Evolutionary conservation across 2,329 filamentous ascomycete genomes (phyloP).

Genomic region (Moelleriella libera): DNA sequence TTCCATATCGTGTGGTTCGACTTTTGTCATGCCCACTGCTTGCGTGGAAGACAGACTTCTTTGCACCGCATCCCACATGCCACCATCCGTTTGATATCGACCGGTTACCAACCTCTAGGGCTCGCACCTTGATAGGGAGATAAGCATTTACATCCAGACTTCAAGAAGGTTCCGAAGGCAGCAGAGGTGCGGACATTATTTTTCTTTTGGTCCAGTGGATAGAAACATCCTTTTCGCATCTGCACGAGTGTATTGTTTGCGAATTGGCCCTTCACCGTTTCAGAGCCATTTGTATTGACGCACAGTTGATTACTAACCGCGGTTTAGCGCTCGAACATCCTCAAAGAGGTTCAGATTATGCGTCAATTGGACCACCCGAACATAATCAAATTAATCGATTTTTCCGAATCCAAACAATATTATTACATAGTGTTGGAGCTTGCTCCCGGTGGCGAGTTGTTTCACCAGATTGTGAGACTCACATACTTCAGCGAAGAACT

Average conservation of each 20-base stretch:
- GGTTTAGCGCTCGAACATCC: conserved; percentile 80
- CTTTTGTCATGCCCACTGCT: background rate
- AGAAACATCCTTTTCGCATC: background rate
- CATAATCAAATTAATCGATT: conserved; percentile 85
- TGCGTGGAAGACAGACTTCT: conserved; percentile 4
- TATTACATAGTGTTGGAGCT: conserved; percentile 97
- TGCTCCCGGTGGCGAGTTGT: conserved; percentile 88
- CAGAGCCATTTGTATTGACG: no score
- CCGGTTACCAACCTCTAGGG: conserved; percentile 38
- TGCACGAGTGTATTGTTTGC: background rate
- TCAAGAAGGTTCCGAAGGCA: conserved; percentile 87
- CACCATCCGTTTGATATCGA: conserved; percentile 3
- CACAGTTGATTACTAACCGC: conserved; percentile 1
- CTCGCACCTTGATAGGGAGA: conserved; percentile 54
- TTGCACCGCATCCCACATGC: conserved; percentile 4
- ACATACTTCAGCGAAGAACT: conserved; percentile 98
- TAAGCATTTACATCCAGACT: conserved; percentile 88
- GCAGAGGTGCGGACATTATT: conserved; percentile 66
- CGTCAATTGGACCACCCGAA: conserved; percentile 92
- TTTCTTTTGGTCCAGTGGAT: background rate
- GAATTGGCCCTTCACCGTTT: background rate
- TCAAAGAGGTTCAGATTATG: conserved; percentile 99
- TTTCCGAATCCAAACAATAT: conserved; percentile 85
- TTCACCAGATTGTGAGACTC: conserved; percentile 95
- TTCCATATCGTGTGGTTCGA: conserved; percentile 3